Percentiles rank a stretch among this genome's conserved stretches.
Evolutionary conservation across 1,284 basidiomycete species (phyloP).

Genomic region (Cystobasidiaceae sp.): DNA sequence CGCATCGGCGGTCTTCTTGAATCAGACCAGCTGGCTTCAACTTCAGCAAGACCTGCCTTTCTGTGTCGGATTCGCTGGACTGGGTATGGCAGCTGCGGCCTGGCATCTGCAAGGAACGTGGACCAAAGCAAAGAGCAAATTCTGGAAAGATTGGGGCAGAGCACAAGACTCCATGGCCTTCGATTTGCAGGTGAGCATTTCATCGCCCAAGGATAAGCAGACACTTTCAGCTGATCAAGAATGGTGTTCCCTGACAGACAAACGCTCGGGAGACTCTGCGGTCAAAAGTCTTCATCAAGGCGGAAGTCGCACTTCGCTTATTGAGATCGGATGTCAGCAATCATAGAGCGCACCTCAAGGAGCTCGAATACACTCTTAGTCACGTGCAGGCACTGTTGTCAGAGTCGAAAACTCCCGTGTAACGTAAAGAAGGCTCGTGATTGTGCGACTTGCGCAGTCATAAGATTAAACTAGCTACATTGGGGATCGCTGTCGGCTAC

Average conservation of each 20-base stretch:
- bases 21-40: slow-evolving; percentile 12
- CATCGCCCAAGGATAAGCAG: not conserved
- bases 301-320: slow-evolving; percentile 6
- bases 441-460: not conserved
- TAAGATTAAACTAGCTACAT: not conserved
- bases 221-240: not conserved
- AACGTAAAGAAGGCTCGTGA: not conserved
- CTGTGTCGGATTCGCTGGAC: slow-evolving; percentile 40
- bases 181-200: slow-evolving; percentile 24
- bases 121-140: slow-evolving; percentile 42
- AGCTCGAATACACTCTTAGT: not conserved
- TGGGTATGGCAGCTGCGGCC: slow-evolving; percentile 41
- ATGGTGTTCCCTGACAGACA: not conserved
- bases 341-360: not conserved
- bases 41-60: slow-evolving; percentile 42
- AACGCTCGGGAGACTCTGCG: slow-evolving; percentile 13
- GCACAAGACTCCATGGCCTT: slow-evolving; percentile 19
- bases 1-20: slow-evolving; percentile 7
- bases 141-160: slow-evolving; percentile 41
- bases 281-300: slow-evolving; percentile 27
- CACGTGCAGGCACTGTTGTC: not conserved
- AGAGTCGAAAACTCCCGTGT: not conserved
- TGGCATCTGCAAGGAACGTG: slow-evolving; percentile 46
- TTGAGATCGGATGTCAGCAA: not conserved
- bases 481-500: no score